Evolutionary conservation across 2,329 filamentous ascomycete species (phyloP), one percentile per base, ranked within the genome.

Genomic region (Dendrostoma leiphaemia): DNA sequence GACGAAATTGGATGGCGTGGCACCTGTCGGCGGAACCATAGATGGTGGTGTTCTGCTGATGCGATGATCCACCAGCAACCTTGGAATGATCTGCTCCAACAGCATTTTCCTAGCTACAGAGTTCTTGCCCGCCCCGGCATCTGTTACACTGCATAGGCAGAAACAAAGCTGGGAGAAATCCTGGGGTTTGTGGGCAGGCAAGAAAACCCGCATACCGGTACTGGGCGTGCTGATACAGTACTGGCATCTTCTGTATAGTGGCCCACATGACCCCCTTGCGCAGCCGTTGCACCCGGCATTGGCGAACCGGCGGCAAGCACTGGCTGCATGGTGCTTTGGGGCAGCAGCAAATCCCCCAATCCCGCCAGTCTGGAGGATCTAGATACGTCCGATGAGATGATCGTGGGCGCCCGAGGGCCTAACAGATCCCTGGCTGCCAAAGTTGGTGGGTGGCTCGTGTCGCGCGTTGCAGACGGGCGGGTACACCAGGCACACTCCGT

Each of bases 341-440:
- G n/a, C 35, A 49, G 47, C 54, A 53, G 24, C 26, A 23, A 37
- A 26, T 26, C 21, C 21, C 38, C 12, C 38, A 21, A 23, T 48
- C 47, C 54, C 54, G 54, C 45, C 54, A 53, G 38, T 53, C 45
- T 56, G 54, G 54, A 53, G 43, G 48, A 47, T 55, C 48, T 55
- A 54, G 47, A 57, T 57, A 57, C 47, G 37, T 21, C 37, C 51
- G 55, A 55, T 57, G 40, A 57, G 55, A 55, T 35, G 55, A 48
- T 51, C 52, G 52, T 34, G 43, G 48, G 48, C 46, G 51, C 35
- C 55, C 48, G 32, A 43, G 55, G 40, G 46, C 40, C 35, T 45
- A 40, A 44, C 48, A 49, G 48, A 50, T 56, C 29, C 48, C 32
- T 37, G 48, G 21, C 10, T 26, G 40, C 4, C 12, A 15, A 28